Base-by-base conservation (phyloP, 768 basidiomycete species). In the Phlegmacium glaucopus region DNA sequence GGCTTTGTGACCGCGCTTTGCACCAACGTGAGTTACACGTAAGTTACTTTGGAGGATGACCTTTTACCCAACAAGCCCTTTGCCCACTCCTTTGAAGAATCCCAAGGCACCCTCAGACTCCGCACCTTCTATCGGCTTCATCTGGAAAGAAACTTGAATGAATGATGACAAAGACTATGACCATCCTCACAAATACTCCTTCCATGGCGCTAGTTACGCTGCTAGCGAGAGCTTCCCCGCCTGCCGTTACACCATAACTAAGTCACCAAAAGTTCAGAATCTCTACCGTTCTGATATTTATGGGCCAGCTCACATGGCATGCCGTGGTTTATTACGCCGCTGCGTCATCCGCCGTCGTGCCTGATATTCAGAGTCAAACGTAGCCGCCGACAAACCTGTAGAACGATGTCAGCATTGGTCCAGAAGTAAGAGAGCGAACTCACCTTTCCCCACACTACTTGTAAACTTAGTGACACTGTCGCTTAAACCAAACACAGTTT, bases 391-490 rank as follows among this genome's bases (percentile, higher is more conserved):
- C 28, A 99, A 69, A 48, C 95, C 94, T 94, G 6, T 35, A 40
- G 9, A 22, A 6, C 17, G 9, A 15, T 17, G 36, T 44, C 38
- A 36, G 30, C n/a, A 13, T 18, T 38, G 4, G 13, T 26, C 26
- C 9, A 9, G 11, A 9, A 18, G 36, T 17, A 37, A 9, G 37
- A 41, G 15, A 16, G 11, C 9, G 2, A 9, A 28, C 37, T 6
- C 37, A 89, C 93, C 94, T 77, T 99, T 99, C 36, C 95, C 92
- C 51, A 99, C 83, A 63, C 93, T 96, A 53, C 94, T 91, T 2
- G 96, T 98, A 60, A 99, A 87, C 67, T 97, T 98, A n/a, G 94
- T 94, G 62, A 99, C 74, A 61, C 92, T 95, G 60, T 99, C 95
- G 28, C 90, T 89, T 36, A 99, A 64, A 30, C 96, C 96, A 58